Base-by-base conservation (phyloP, 495 filamentous ascomycete species). In the Bacidia gigantensis region DNA sequence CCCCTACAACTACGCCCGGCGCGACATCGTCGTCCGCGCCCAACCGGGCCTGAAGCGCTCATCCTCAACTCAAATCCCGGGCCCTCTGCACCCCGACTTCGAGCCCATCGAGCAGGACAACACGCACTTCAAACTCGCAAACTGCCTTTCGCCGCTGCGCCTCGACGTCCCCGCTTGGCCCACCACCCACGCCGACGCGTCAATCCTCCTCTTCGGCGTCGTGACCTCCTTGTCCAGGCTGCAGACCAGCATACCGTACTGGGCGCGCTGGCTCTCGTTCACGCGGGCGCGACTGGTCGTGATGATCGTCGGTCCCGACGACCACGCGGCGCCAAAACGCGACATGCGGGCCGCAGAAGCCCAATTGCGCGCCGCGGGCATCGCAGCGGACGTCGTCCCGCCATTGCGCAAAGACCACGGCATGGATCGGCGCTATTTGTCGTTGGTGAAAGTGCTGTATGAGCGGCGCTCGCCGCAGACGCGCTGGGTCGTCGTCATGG, bases 211-310 rank as follows among this genome's bases (percentile, higher is more conserved):
- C 44, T 79, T 82, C 55, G 81, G 79, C 54, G 73, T 86, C 0
- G 75, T 80, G 1, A 82, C 80, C 14, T 73, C 69, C 5, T 64
- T 78, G 42, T 63, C 65, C 2, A 70, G 81, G 26, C 62, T 86
- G 52, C 67, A 74, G 40, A 69, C 73, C 12, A 80, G 77, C 1
- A 64, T 82, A 11, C 63, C 73, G 23, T 67, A 70, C 23, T 77
- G 84, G 32, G 56, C 67, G 11, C 79, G 82, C 59, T 85, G 81
- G 82, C 73, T 82, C 2, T 65, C 76, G 0, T 65, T 74, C 18
- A 77, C 77, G 0, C 65, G 67, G 7, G 71, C 76, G 5, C 72
- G 69, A 26, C 73, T 86, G 1, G 69, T 82, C 23, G 74, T 72
- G 25, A 61, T 80, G 26, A 63, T 75, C 10, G 67, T 73, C 7